phyloP scores from a whole-genome alignment of 2,329 filamentous ascomycete species.

The Ophiostoma sp. region DNA sequence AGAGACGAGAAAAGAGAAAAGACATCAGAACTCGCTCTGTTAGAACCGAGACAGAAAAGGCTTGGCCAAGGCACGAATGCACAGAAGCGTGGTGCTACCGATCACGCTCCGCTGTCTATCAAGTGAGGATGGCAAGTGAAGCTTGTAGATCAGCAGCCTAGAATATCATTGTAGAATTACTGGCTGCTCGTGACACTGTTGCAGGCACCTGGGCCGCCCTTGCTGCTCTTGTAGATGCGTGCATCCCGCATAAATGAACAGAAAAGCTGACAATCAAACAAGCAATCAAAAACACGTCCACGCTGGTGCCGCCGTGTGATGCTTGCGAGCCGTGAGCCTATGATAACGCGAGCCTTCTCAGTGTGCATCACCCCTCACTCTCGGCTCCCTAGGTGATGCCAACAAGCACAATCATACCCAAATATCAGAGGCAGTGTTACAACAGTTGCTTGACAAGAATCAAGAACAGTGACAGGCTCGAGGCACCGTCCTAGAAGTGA shows the following conservation, averaged over 20 bases:
- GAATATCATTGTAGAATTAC: neutral
- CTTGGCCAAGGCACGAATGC: neutral
- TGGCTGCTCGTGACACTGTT: neutral
- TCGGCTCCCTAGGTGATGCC: neutral
- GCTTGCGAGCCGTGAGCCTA: neutral
- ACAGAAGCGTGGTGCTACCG: neutral
- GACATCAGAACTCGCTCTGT: neutral
- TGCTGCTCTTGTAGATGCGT: neutral
- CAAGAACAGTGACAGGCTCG: too few relatives aligned
- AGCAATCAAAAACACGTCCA: too few relatives aligned
- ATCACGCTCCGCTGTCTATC: neutral
- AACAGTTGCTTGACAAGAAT: neutral
- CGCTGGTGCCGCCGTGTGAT: neutral
- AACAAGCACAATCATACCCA: constrained; percentile 3
- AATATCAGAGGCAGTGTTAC: neutral
- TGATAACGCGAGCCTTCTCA: neutral
- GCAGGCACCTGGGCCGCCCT: neutral
- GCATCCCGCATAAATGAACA: too few relatives aligned
- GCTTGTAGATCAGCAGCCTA: neutral
- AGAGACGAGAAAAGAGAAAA: neutral
- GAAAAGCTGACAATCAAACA: too few relatives aligned
- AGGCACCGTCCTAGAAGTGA: too few relatives aligned
- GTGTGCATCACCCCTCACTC: neutral
- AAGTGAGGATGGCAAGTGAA: neutral
- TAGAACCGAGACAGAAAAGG: too few relatives aligned